These are phyloP conservation scores for Saccharomycopsis javanensis DNA, from an alignment of 805 yeast species.

Conservation along the genomic window DNA sequence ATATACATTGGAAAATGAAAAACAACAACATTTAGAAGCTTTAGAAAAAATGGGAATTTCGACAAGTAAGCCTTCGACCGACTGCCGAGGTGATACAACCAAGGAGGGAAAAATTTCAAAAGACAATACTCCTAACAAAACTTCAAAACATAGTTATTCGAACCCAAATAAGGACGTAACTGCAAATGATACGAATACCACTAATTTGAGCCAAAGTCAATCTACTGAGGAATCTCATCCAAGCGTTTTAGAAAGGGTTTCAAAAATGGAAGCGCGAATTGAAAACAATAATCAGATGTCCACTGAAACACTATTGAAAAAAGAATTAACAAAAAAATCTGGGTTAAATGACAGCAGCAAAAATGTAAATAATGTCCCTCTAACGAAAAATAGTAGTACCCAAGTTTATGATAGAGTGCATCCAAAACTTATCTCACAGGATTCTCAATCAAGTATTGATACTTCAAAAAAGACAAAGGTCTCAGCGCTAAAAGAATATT, in stretches of 20 bases:
- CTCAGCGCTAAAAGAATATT: conserved; percentile 53
- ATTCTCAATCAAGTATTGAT: background rate
- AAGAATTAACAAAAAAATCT: conserved; percentile 12
- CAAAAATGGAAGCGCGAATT: conserved; percentile 19
- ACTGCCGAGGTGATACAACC: background rate
- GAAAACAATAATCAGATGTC: background rate
- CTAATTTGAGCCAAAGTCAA: background rate
- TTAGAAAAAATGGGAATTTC: background rate
- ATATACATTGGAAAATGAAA: background rate
- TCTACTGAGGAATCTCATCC: background rate
- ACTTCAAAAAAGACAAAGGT: conserved; percentile 31
- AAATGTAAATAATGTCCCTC: background rate
- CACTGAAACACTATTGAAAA: conserved; percentile 14
- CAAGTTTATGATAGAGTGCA: background rate
- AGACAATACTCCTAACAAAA: background rate
- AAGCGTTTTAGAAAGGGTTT: conserved; percentile 17
- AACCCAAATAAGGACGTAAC: background rate
- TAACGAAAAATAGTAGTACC: background rate
- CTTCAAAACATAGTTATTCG: background rate
- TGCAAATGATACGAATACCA: background rate
- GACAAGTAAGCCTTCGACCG: background rate
- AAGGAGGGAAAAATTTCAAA: background rate
- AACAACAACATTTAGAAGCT: background rate
- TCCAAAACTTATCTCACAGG: background rate
- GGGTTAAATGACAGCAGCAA: background rate